phyloP scores from a whole-genome alignment of 306 rosid species.

The Glycine soja region DNA sequence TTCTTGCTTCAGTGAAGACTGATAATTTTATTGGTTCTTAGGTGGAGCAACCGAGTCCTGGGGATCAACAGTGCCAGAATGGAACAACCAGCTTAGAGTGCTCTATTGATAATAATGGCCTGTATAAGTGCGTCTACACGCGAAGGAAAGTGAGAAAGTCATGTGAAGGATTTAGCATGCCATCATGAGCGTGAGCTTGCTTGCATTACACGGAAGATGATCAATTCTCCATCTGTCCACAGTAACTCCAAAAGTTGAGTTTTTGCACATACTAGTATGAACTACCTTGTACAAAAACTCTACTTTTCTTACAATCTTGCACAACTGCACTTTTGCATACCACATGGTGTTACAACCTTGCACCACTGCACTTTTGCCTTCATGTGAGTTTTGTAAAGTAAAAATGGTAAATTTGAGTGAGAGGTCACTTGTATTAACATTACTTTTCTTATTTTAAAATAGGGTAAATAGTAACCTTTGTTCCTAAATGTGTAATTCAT shows the following conservation, averaged over 20 bases:
- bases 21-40: too few species aligned
- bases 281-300: neutral
- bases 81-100: slow-evolving; percentile 45
- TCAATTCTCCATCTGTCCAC: neutral
- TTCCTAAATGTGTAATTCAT: too few species aligned
- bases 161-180: neutral
- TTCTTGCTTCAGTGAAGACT: slow-evolving; percentile 37
- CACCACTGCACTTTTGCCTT: neutral
- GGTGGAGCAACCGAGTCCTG: slow-evolving; percentile 34
- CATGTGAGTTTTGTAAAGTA: neutral
- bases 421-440: too few species aligned
- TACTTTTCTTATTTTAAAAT: too few species aligned
- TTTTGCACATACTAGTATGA: neutral
- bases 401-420: neutral
- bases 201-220: slow-evolving; percentile 25
- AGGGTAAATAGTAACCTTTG: too few species aligned
- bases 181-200: neutral
- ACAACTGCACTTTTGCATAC: neutral
- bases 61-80: slow-evolving; percentile 37
- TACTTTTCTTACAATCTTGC: too few species aligned
- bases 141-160: slow-evolving; percentile 45
- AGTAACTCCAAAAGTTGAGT: neutral
- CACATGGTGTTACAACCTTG: neutral
- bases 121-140: slow-evolving; percentile 47
- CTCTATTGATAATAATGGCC: slow-evolving; percentile 18